Conservation (phyloP, 768 basidiomycete species). For the Trametes villosa region DNA sequence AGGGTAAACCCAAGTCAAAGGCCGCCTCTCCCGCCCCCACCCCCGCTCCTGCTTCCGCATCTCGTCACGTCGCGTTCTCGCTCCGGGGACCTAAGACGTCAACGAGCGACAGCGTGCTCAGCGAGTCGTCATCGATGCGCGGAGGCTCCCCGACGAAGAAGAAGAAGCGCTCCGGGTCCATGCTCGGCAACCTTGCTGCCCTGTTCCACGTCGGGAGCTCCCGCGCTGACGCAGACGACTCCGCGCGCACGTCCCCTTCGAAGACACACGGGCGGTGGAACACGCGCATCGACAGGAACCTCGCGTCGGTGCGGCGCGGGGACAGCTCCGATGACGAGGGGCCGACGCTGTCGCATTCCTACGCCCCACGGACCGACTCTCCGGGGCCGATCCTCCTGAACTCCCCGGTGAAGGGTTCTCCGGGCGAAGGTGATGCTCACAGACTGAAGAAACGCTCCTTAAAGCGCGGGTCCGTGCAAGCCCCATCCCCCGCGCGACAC, state of each 20-base stretch:
- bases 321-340: conserved; percentile 37
- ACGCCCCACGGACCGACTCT: conserved; percentile 2
- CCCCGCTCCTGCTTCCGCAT: neutral
- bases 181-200: conserved; percentile 51
- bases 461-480: conserved; percentile 27
- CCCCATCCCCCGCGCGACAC: neutral
- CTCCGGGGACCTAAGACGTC: conserved; percentile 12
- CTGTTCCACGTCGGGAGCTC: conserved; percentile 41
- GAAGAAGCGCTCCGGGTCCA: conserved; percentile 25
- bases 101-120: neutral
- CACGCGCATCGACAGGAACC: conserved; percentile 43
- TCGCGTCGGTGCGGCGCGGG: conserved; percentile 27
- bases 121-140: conserved; percentile 5
- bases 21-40: too few species aligned
- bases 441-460: conserved; percentile 26
- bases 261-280: conserved; percentile 35
- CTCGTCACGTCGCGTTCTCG: conserved; percentile 23
- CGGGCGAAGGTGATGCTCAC: conserved; percentile 4
- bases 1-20: conserved; percentile 16
- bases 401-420: neutral
- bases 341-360: conserved; percentile 11
- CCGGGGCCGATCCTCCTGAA: conserved; percentile 13
- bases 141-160: conserved; percentile 16
- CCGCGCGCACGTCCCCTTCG: conserved; percentile 5
- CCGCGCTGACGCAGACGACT: conserved; percentile 1